Conservation (phyloP, 495 filamentous ascomycete species). For the Podospora pseudopauciseta region DNA sequence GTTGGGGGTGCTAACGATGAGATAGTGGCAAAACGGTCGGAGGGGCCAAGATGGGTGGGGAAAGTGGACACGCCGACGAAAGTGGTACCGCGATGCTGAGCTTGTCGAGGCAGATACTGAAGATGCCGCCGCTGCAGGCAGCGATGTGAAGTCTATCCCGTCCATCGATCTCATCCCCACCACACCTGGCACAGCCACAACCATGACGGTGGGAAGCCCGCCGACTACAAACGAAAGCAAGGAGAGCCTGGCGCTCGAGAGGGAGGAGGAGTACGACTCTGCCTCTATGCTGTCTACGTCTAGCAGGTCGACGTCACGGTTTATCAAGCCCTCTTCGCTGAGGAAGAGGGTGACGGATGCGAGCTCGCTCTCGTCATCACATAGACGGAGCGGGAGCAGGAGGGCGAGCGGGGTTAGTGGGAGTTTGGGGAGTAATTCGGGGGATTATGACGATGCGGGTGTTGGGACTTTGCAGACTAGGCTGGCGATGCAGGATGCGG, state of each 20-base stretch:
- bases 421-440: conserved; percentile 1
- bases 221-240: neutral
- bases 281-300: conserved; percentile 33
- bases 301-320: conserved; percentile 21
- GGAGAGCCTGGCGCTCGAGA: neutral
- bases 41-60: conserved; percentile 91
- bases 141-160: neutral
- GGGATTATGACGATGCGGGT: conserved; percentile 30
- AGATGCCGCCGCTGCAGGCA: conserved; percentile 16
- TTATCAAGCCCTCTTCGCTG: conserved; percentile 22
- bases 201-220: neutral
- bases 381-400: conserved; percentile 15
- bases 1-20: neutral
- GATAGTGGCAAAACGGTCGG: conserved; percentile 86
- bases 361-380: conserved; percentile 6
- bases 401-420: conserved; percentile 20
- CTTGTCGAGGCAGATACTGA: conserved; percentile 67
- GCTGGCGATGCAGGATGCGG: conserved; percentile 32
- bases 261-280: conserved; percentile 26
- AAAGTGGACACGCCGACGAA: conserved; percentile 85
- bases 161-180: neutral
- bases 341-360: conserved; percentile 21
- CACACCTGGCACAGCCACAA: neutral
- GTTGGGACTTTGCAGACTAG: conserved; percentile 21
- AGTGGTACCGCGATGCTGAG: conserved; percentile 96